Conservation (phyloP, 2,329 filamentous ascomycete species). For the Fusarium sp. region DNA sequence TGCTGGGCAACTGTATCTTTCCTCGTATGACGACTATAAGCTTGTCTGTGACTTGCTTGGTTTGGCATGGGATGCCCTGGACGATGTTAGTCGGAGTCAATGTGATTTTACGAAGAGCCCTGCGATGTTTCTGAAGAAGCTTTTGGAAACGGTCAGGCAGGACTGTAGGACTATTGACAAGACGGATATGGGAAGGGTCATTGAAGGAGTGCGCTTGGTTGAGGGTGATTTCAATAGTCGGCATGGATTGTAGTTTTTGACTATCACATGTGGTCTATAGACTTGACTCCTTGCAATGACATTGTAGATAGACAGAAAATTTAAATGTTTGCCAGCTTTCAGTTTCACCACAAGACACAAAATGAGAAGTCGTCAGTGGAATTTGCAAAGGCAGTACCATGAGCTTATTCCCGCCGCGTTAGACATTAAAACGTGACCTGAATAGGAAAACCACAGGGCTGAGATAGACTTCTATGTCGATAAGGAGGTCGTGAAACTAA, state of each 20-base stretch:
- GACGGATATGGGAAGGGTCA: conserved; percentile 53
- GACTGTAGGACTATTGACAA: conserved; percentile 51
- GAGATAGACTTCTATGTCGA: not conserved
- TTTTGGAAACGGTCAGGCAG: conserved; percentile 50
- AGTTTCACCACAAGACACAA: rapidly evolving
- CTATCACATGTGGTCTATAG: too few species aligned
- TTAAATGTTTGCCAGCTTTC: too few species aligned
- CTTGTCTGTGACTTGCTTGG: conserved; percentile 62
- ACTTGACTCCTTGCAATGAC: rapidly evolving
- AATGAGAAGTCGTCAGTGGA: not conserved
- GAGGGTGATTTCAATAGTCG: conserved; percentile 29
- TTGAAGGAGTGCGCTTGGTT: conserved; percentile 45
- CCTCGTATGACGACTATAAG: conserved; percentile 62
- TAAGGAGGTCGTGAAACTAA: not conserved
- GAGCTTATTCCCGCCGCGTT: rapidly evolving
- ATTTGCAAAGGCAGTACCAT: not conserved
- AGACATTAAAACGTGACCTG: not conserved
- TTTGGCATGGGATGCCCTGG: conserved; percentile 46
- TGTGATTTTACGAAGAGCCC: conserved; percentile 46
- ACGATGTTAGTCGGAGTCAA: conserved; percentile 35
- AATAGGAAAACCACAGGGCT: not conserved
- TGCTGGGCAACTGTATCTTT: conserved; percentile 72
- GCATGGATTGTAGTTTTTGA: too few species aligned
- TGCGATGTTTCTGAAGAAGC: conserved; percentile 48
- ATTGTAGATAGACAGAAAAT: too few species aligned